Evolutionary conservation across 768 basidiomycete species (phyloP).

Genomic region (Tricholoma matsutake): DNA sequence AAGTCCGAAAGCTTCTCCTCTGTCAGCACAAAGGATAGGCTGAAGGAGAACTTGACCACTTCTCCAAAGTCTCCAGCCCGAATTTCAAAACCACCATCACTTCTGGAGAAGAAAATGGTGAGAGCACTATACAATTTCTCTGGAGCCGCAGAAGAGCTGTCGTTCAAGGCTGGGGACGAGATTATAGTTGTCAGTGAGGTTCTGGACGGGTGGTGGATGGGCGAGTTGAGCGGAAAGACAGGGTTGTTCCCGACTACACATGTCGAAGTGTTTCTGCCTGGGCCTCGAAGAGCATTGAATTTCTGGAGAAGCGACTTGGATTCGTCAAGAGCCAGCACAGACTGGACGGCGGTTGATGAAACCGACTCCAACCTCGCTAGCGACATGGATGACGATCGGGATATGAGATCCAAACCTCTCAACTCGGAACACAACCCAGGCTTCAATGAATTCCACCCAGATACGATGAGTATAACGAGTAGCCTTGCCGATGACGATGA

Average conservation of each 20-base stretch:
- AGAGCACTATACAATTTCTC: constrained; percentile 74
- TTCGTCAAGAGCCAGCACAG: background rate
- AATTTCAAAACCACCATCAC: constrained; percentile 50
- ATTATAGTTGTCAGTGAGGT: constrained; percentile 79
- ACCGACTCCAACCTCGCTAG: constrained; percentile 24
- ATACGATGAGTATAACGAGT: constrained; percentile 42
- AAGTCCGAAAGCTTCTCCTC: constrained; percentile 28
- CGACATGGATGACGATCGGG: constrained; percentile 47
- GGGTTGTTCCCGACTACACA: constrained; percentile 84
- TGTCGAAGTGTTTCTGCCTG: constrained; percentile 48
- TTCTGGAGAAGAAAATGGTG: constrained; percentile 52
- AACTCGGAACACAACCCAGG: constrained; percentile 37
- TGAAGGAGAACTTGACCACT: constrained; percentile 26
- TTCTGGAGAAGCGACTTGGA: constrained; percentile 6
- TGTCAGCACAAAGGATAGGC: constrained; percentile 31
- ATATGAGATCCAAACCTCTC: constrained; percentile 43
- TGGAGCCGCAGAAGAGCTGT: constrained; percentile 75
- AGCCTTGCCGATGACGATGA: constrained; percentile 44
- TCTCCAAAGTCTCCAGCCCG: constrained; percentile 35
- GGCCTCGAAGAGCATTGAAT: constrained; percentile 18
- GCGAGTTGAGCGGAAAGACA: constrained; percentile 62
- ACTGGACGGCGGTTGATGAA: constrained; percentile 9
- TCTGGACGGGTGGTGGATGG: constrained; percentile 90
- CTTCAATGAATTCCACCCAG: constrained; percentile 41
- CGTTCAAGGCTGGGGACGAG: constrained; percentile 70